Evolutionary conservation across 2,329 filamentous ascomycete genomes (phyloP).

Genomic region (Xylariaceae sp.): DNA sequence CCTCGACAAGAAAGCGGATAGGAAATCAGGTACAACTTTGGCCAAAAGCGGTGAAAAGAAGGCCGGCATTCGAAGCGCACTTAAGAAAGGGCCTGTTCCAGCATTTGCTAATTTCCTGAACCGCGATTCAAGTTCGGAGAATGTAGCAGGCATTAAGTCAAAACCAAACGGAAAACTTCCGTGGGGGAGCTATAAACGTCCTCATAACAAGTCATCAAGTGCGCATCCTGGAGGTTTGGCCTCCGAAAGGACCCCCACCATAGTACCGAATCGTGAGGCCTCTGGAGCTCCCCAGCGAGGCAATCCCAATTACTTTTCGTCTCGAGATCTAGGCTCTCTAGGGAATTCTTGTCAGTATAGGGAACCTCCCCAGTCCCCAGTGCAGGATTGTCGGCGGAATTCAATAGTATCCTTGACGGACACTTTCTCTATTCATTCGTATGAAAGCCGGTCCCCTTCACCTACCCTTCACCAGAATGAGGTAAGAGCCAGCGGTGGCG

Average conservation of each 20-base stretch:
- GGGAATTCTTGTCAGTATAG: slow-evolving; percentile 40
- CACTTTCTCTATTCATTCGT: slow-evolving; percentile 58
- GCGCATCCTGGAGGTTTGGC: slow-evolving; percentile 37
- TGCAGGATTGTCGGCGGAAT: slow-evolving; percentile 58
- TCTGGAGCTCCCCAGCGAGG: slow-evolving; percentile 46
- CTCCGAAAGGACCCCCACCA: slow-evolving; percentile 43
- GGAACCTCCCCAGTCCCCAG: slow-evolving; percentile 56
- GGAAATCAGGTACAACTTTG: slow-evolving; percentile 38
- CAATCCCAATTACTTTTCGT: slow-evolving; percentile 49
- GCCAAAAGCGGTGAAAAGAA: slow-evolving; percentile 51
- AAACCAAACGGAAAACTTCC: slow-evolving; percentile 33
- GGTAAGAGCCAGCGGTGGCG: background rate
- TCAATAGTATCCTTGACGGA: slow-evolving; percentile 64
- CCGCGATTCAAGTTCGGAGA: slow-evolving; percentile 51
- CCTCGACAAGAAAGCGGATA: slow-evolving; percentile 42
- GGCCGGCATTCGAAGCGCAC: slow-evolving; percentile 54
- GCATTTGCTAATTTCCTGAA: slow-evolving; percentile 57
- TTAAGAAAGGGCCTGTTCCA: slow-evolving; percentile 58
- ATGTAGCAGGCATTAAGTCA: slow-evolving; percentile 30
- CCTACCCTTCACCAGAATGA: slow-evolving; percentile 41
- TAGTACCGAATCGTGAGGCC: slow-evolving; percentile 43
- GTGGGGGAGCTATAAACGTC: slow-evolving; percentile 37
- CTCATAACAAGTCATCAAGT: slow-evolving; percentile 30
- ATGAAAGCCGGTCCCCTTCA: slow-evolving; percentile 51
- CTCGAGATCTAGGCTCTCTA: slow-evolving; percentile 44